Percentiles rank a stretch among this genome's conserved stretches.
Conservation (phyloP, 805 yeast species). For the Brettanomyces naardenensis region DNA sequence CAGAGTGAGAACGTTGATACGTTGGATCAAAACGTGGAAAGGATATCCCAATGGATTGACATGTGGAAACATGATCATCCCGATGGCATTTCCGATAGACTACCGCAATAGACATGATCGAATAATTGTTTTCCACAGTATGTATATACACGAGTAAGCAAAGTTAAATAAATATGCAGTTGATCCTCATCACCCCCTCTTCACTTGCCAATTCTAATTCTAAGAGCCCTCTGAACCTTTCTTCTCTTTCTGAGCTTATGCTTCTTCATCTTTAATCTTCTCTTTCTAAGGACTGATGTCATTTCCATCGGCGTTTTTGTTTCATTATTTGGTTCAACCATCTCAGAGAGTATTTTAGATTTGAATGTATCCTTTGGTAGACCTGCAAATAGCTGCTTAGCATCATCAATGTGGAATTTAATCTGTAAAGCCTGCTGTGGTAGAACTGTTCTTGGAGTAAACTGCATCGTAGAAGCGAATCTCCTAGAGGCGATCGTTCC, state of each 20-base stretch:
- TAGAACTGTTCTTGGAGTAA: not conserved
- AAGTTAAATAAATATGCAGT: not conserved
- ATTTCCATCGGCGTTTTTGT: conserved; percentile 25
- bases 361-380: not conserved
- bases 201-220: conserved; percentile 52
- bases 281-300: conserved; percentile 73
- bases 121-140: not conserved
- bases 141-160: conserved; percentile 2
- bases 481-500: conserved; percentile 6
- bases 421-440: not conserved
- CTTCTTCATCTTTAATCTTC: conserved; percentile 94
- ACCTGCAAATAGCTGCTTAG: not conserved
- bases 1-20: conserved; percentile 65
- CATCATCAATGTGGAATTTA: not conserved
- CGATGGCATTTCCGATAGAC: conserved; percentile 49
- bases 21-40: conserved; percentile 72
- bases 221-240: conserved; percentile 80
- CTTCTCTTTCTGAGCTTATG: conserved; percentile 97
- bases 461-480: conserved; percentile 8
- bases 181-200: not conserved
- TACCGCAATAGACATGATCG: conserved; percentile 14
- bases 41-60: conserved; percentile 67
- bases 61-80: conserved; percentile 65
- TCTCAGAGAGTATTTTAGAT: not conserved
- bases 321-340: not conserved